Evolutionary conservation across 2,329 filamentous ascomycete genomes (phyloP).

Genomic region (Trichophaea hybrida): DNA sequence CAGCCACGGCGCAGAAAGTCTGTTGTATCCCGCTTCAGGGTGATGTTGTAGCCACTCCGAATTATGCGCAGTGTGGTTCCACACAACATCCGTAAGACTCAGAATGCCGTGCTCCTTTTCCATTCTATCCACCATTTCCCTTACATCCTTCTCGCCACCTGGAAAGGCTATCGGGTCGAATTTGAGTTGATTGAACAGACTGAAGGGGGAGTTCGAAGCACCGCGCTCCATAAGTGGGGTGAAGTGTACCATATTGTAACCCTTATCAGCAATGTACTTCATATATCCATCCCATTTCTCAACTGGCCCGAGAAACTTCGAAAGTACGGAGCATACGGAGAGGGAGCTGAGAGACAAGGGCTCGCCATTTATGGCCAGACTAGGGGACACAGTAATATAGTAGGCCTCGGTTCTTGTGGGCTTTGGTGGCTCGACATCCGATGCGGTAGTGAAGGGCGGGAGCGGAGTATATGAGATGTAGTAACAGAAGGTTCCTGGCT

Average conservation of each 20-base stretch:
- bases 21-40: conserved; percentile 88
- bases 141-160: conserved; percentile 67
- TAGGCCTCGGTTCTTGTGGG: conserved; percentile 59
- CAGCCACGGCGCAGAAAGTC: conserved; percentile 71
- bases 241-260: conserved; percentile 99
- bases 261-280: conserved; percentile 70
- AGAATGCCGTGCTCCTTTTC: conserved; percentile 73
- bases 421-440: conserved; percentile 37
- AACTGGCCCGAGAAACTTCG: conserved; percentile 93
- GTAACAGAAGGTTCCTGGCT: conserved; percentile 80
- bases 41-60: conserved; percentile 88
- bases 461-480: conserved; percentile 86
- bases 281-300: conserved; percentile 82
- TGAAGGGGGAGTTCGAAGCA: conserved; percentile 90
- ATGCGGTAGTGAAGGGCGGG: conserved; percentile 50
- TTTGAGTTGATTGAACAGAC: conserved; percentile 76
- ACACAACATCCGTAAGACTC: conserved; percentile 87
- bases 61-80: conserved; percentile 95
- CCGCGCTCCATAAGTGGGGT: conserved; percentile 83
- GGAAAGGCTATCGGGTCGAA: conserved; percentile 78
- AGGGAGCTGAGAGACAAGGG: conserved; percentile 72
- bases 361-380: conserved; percentile 56
- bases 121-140: conserved; percentile 62
- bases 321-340: conserved; percentile 84
- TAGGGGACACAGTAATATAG: conserved; percentile 88